These are phyloP conservation scores for Stipa capillata DNA, from an alignment of 176 grass and related monocot species.

Conservation along the genomic window DNA sequence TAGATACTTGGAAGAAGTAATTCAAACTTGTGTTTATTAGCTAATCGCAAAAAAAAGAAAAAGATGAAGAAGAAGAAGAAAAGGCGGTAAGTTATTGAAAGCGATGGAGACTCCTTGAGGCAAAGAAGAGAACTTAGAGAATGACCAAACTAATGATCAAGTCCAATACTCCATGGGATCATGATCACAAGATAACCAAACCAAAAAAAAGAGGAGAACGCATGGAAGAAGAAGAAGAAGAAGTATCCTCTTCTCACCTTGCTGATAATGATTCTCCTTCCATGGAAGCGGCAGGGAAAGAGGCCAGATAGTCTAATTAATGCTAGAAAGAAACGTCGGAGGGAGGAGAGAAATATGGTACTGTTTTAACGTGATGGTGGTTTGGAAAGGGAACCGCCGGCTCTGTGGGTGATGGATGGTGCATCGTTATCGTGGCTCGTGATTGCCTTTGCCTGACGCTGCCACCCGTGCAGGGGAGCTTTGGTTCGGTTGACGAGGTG, in stretches of 20 bases:
- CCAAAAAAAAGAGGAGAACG: neutral
- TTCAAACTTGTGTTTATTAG: neutral
- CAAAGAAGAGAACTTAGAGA: neutral
- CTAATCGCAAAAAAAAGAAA: too few species aligned
- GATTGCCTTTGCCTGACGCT: neutral
- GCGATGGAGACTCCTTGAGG: neutral
- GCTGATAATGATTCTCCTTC: neutral
- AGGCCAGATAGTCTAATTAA: neutral
- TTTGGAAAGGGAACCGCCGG: constrained; percentile 15
- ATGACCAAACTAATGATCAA: neutral
- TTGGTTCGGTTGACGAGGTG: constrained; percentile 3
- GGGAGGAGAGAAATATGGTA: neutral
- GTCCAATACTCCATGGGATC: neutral
- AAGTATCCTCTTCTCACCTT: neutral
- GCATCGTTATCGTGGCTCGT: neutral
- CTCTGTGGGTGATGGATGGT: neutral
- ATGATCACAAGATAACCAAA: neutral
- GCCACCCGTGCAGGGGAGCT: neutral
- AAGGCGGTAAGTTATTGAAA: too few species aligned
- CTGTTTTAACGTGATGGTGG: neutral
- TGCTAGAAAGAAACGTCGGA: neutral
- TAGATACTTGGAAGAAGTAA: neutral
- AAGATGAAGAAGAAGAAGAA: too few species aligned
- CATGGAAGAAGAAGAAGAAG: neutral
- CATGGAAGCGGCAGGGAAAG: neutral